Base-by-base conservation (phyloP, 2,329 filamentous ascomycete species). In the Hypoxylon sp. region DNA sequence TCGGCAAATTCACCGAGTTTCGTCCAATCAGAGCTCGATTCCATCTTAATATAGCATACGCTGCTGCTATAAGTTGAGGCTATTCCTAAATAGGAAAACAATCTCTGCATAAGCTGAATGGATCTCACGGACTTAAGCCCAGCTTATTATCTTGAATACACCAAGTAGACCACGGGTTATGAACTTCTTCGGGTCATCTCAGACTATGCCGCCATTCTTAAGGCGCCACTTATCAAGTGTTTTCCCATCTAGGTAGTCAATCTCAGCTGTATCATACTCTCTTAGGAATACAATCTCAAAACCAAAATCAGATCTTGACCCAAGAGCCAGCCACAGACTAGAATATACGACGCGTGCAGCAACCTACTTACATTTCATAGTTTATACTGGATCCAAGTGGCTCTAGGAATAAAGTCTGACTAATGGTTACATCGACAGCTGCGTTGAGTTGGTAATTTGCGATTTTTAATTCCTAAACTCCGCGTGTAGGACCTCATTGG, bases 31-130 rank as follows among this genome's bases (percentile, higher is more conserved):
- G 31, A 62, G 19, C 44, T 10, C 3, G 3, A 11, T 10, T 33
- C n/a, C 10, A 14, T 59, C 51, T 53, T 17, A 51, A 64, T 54
- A 35, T 19, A 51, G 52, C 46, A 59, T 63, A 3, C 35, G n/a
- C 29, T 52, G 5, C n/a, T 13, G 8, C 24, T n/a, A 47, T 9
- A 26, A n/a, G 26, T 48, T 9, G 42, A 55, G 24, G 39, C 66
- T 64, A 66, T 64, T 26, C 69, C 66, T 13, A 59, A 67, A 67
- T 48, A 3, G 66, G 69, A 14, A 71, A 55, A 67, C 47, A 67
- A 71, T 71, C 54, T 71, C 63, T 19, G 35, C 8, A 31, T 50
- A 11, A 35, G 60, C 47, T 50, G 10, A 24, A 46, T 58, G 61
- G 14, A 24, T 37, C 53, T 31, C 24, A 46, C 53, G 22, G 17